Evolutionary conservation across 805 yeast genomes (phyloP).

Genomic region (Yarrowia divulgata): DNA sequence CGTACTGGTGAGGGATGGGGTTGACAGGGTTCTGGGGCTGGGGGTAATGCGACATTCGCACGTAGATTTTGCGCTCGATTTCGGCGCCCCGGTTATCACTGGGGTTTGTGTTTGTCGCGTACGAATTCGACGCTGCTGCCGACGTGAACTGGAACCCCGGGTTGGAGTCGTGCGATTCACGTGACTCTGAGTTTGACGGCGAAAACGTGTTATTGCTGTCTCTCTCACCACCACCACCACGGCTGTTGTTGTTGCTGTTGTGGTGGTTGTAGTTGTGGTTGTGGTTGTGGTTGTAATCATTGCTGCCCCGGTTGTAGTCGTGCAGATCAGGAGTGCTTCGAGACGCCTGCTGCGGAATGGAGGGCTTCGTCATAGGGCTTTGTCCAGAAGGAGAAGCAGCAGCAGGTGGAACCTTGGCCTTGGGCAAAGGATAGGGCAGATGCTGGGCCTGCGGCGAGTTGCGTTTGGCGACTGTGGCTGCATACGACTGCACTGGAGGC

Average conservation of each 20-base stretch:
- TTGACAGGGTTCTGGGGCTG: constrained; percentile 32
- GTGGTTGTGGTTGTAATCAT: constrained; percentile 2
- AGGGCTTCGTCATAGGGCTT: neutral
- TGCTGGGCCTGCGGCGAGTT: constrained; percentile 36
- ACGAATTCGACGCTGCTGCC: constrained; percentile 11
- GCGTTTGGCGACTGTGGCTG: constrained; percentile 30
- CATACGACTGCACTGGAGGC: constrained; percentile 30
- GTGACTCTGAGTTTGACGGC: constrained; percentile 12
- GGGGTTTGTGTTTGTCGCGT: neutral
- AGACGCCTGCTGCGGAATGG: constrained; percentile 14
- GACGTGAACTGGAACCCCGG: constrained; percentile 22
- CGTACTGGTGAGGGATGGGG: constrained; percentile 36
- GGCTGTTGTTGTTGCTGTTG: neutral
- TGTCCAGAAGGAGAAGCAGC: neutral
- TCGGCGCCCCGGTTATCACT: constrained; percentile 6
- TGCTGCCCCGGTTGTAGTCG: constrained; percentile 18
- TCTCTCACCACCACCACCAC: neutral
- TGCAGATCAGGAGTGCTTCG: constrained; percentile 31
- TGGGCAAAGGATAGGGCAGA: constrained; percentile 37
- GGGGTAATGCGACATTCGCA: constrained; percentile 35
- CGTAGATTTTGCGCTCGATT: constrained; percentile 36
- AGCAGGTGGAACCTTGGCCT: constrained; percentile 3
- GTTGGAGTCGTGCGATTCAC: constrained; percentile 27
- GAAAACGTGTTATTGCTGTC: constrained; percentile 19
- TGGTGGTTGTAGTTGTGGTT: too few relatives aligned